A percentile compares a stretch with the other conserved stretches of the same genome.
These are phyloP conservation scores for Artemisia annua DNA, from an alignment of 129 eudicot genomes.

Conservation along the genomic window DNA sequence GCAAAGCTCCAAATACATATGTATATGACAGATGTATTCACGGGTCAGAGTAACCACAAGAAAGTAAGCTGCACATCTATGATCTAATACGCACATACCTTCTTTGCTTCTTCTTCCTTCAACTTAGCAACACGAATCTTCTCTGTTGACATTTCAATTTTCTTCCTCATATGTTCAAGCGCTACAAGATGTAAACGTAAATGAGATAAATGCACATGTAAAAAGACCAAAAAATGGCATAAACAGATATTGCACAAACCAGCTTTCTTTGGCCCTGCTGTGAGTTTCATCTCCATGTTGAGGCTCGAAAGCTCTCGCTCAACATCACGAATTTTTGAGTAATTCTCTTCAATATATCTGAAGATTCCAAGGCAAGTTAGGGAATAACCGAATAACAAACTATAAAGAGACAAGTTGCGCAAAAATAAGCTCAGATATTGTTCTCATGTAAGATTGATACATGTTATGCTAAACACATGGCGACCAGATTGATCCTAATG, in stretches of 20 bases:
- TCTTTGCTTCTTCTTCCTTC: slow-evolving; percentile 79
- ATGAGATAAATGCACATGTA: slow-evolving; percentile 12
- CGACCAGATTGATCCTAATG: not conserved
- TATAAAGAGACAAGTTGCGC: not conserved
- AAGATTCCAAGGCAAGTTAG: slow-evolving; percentile 18
- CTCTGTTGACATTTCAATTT: slow-evolving; percentile 89
- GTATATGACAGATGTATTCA: not conserved
- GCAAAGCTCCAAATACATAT: not conserved
- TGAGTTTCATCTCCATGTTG: slow-evolving; percentile 88
- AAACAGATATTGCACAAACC: slow-evolving; percentile 45
- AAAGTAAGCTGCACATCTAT: slow-evolving; percentile 3
- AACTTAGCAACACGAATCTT: slow-evolving; percentile 76
- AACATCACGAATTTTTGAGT: slow-evolving; percentile 96
- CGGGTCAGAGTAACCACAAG: not conserved
- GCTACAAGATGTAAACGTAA: slow-evolving; percentile 44
- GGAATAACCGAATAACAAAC: slow-evolving; percentile 8
- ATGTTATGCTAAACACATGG: slow-evolving; percentile 11
- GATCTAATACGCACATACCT: slow-evolving; percentile 44
- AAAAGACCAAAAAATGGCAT: not conserved
- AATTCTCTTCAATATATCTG: slow-evolving; percentile 94
- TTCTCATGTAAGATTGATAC: slow-evolving; percentile 4
- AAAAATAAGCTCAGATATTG: not conserved
- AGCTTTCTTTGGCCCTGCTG: slow-evolving; percentile 97
- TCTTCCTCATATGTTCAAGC: slow-evolving; percentile 96
- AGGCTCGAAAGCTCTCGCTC: slow-evolving; percentile 84